phyloP scores from a whole-genome alignment of 352 stramenopile species.

The Phytophthora pinifolia region DNA sequence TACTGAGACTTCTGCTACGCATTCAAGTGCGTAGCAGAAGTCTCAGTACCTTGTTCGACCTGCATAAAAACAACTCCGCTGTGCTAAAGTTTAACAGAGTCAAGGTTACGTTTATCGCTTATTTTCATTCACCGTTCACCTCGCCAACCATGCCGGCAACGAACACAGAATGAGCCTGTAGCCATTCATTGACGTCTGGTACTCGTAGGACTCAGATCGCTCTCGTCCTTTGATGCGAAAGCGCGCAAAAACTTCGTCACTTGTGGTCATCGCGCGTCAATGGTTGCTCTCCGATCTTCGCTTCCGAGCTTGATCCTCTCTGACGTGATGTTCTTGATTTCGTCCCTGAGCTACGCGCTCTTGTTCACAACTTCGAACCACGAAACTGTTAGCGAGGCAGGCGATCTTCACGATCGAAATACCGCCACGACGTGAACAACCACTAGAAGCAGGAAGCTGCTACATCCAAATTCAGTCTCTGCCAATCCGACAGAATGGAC shows the following conservation, averaged over 20 bases:
- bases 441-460: background rate
- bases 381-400: background rate
- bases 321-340: background rate
- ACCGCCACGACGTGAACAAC: background rate
- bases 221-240: background rate
- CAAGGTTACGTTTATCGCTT: no score
- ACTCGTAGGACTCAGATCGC: background rate
- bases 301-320: conserved; percentile 1
- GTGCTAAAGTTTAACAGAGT: no score
- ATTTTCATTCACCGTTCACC: no score
- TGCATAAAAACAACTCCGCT: no score
- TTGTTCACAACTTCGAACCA: background rate
- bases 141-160: no score
- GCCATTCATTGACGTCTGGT: no score
- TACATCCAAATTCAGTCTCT: background rate
- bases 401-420: background rate
- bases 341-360: conserved; percentile 3
- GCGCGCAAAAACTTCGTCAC: background rate
- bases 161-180: no score
- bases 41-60: no score
- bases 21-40: no score
- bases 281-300: background rate
- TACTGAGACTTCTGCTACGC: no score
- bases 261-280: background rate
- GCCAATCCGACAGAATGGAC: background rate